Percentiles rank a stretch among this genome's conserved stretches.
These are phyloP conservation scores for Magnaporthiopsis incrustans DNA, from an alignment of 2,329 filamentous ascomycete genomes.

Conservation along the genomic window DNA sequence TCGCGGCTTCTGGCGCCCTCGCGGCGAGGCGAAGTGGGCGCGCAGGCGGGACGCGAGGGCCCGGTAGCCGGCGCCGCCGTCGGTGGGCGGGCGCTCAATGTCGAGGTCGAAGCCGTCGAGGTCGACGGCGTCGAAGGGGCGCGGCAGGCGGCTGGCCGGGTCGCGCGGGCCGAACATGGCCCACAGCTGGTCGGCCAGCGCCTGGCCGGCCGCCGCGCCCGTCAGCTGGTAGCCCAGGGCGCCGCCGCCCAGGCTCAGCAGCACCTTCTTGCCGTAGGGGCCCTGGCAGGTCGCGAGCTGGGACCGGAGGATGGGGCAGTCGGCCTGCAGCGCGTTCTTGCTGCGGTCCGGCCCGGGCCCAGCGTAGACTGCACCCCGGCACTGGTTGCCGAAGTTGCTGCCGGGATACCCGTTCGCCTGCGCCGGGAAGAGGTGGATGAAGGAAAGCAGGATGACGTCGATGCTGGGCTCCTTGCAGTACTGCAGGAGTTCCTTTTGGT, in stretches of 20 bases:
- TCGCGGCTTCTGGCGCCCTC: slow-evolving; percentile 13
- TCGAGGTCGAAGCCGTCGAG: slow-evolving; percentile 37
- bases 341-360: slow-evolving; percentile 25
- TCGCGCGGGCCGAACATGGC: slow-evolving; percentile 26
- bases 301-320: slow-evolving; percentile 23
- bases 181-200: slow-evolving; percentile 29
- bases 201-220: slow-evolving; percentile 25
- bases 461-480: slow-evolving; percentile 30
- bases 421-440: slow-evolving; percentile 31
- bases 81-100: slow-evolving; percentile 23
- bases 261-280: slow-evolving; percentile 28
- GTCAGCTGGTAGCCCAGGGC: slow-evolving; percentile 26
- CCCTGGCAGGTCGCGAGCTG: slow-evolving; percentile 31
- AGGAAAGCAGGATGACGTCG: slow-evolving; percentile 35
- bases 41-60: slow-evolving; percentile 19
- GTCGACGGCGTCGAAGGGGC: slow-evolving; percentile 9
- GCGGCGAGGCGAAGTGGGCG: slow-evolving; percentile 16
- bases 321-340: slow-evolving; percentile 16
- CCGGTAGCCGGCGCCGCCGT: slow-evolving; percentile 2
- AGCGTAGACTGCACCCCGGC: slow-evolving; percentile 22
- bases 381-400: slow-evolving; percentile 34
- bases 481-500: slow-evolving; percentile 26
- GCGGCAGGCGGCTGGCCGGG: background rate
- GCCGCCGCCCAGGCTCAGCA: slow-evolving; percentile 33
- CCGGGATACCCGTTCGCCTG: slow-evolving; percentile 33